Evolutionary conservation across 768 basidiomycete species (phyloP).

Genomic region (Leccinum truebloodii): DNA sequence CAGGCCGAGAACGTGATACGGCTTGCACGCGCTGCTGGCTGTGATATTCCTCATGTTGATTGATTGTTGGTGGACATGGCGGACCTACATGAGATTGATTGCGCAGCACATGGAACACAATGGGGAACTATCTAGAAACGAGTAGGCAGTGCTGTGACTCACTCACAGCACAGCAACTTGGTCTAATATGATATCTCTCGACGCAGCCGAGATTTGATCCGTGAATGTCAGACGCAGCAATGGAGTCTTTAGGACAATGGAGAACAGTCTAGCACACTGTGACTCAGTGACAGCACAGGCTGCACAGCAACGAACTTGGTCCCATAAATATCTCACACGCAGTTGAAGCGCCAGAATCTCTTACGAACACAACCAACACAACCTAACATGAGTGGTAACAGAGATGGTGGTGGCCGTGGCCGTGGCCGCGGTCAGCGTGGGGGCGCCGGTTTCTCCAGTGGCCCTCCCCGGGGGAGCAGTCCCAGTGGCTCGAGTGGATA

Average conservation of each 20-base stretch:
- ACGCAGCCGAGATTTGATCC: too few relatives aligned
- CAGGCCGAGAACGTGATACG: conserved; percentile 54
- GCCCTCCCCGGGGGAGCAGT: conserved; percentile 1
- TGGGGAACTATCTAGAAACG: neutral
- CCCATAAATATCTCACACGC: neutral
- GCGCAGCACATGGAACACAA: too few relatives aligned
- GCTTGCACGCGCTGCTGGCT: conserved; percentile 53
- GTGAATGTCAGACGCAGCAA: neutral
- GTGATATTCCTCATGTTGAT: conserved; percentile 49
- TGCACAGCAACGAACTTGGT: neutral
- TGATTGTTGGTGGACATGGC: conserved; percentile 10
- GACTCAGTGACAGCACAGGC: neutral
- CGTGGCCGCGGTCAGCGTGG: conserved; percentile 20
- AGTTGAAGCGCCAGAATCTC: neutral
- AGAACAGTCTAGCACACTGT: neutral
- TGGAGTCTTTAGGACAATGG: too few relatives aligned
- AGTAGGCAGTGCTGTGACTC: too few relatives aligned
- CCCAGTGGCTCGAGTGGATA: conserved; percentile 15
- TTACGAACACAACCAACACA: conserved; percentile 2
- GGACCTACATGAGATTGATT: too few relatives aligned
- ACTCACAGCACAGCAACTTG: too few relatives aligned
- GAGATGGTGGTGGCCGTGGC: conserved; percentile 17
- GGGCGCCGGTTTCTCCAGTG: conserved; percentile 1
- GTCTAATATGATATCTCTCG: too few relatives aligned
- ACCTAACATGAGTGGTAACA: conserved; percentile 16